Percentiles rank a stretch among this genome's conserved stretches.
Evolutionary conservation across 2,329 filamentous ascomycete genomes (phyloP).

Genomic region (Colletotrichum sp.): DNA sequence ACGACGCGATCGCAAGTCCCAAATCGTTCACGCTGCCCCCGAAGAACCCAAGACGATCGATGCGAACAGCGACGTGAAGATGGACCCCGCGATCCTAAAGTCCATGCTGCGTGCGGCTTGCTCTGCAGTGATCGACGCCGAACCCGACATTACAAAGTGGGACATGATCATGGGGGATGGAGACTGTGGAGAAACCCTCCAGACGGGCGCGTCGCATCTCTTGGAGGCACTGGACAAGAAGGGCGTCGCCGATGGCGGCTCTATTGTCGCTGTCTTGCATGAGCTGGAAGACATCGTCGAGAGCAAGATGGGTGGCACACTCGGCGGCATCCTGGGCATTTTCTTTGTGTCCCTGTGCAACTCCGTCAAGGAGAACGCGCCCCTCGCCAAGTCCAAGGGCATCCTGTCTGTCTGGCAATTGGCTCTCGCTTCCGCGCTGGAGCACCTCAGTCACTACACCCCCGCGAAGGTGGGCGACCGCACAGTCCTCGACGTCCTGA

Average conservation of each 20-base stretch:
- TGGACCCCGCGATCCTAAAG: constrained; percentile 59
- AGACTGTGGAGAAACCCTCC: constrained; percentile 68
- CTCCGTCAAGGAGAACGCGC: constrained; percentile 31
- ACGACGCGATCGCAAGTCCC: constrained; percentile 41
- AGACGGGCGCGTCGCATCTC: constrained; percentile 54
- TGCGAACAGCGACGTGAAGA: constrained; percentile 45
- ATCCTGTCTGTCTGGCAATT: constrained; percentile 46
- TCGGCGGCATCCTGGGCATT: constrained; percentile 59
- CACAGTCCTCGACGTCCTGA: constrained; percentile 62
- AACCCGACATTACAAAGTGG: constrained; percentile 67
- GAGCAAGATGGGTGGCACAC: constrained; percentile 57
- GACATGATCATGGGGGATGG: constrained; percentile 70
- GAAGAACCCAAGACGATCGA: constrained; percentile 41
- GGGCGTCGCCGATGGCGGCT: constrained; percentile 46
- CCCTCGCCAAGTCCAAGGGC: constrained; percentile 27
- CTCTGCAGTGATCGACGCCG: constrained; percentile 58
- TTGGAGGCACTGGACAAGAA: constrained; percentile 48
- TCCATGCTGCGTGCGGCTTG: constrained; percentile 61
- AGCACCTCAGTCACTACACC: constrained; percentile 56
- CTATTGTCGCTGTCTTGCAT: constrained; percentile 50
- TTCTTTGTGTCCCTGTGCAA: constrained; percentile 50
- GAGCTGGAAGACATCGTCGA: constrained; percentile 61
- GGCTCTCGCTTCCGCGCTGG: constrained; percentile 47
- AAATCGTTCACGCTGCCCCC: constrained; percentile 43
- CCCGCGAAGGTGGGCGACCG: constrained; percentile 60